Evolutionary conservation across 768 basidiomycete genomes (phyloP).

Genomic region (Paxillus rubicundulus): DNA sequence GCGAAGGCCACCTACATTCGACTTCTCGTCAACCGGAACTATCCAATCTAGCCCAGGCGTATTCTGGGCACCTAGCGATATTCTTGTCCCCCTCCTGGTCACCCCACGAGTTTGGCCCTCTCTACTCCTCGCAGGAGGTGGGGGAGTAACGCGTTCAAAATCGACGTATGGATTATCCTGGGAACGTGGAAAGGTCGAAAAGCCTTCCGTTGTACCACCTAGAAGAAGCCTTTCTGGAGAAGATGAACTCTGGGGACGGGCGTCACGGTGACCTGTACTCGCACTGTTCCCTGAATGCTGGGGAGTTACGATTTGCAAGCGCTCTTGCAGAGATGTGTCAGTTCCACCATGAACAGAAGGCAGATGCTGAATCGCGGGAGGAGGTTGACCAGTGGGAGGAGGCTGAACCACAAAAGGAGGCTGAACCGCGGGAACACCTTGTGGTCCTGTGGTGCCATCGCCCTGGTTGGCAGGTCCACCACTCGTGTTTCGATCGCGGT

Average conservation of each 20-base stretch:
- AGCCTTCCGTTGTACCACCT: conserved; percentile 4
- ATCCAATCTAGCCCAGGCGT: conserved; percentile 24
- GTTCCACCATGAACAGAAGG: neutral
- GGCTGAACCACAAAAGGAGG: too few species aligned
- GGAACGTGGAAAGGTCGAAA: neutral
- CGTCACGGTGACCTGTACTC: neutral
- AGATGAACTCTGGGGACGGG: conserved; percentile 3
- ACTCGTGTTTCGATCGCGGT: too few species aligned
- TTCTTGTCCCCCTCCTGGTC: conserved; percentile 5
- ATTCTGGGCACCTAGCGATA: neutral
- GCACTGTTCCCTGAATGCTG: neutral
- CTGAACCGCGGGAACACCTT: too few species aligned
- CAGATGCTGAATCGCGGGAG: neutral
- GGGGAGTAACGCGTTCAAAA: conserved; percentile 5
- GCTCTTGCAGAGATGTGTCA: conserved; percentile 2
- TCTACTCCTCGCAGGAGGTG: conserved; percentile 11
- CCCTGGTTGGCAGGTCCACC: too few species aligned
- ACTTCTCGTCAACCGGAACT: conserved; percentile 23
- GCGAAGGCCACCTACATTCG: conserved; percentile 11
- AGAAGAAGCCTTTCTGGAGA: conserved; percentile 6
- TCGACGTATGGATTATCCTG: conserved; percentile 5
- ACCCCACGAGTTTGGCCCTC: conserved; percentile 13
- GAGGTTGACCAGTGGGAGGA: too few species aligned
- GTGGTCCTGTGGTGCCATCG: too few species aligned
- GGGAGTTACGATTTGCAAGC: neutral